Percentiles rank a stretch among this genome's conserved stretches.
Conservation (phyloP, 441 rosid genomes). For the Melastoma candidum region DNA sequence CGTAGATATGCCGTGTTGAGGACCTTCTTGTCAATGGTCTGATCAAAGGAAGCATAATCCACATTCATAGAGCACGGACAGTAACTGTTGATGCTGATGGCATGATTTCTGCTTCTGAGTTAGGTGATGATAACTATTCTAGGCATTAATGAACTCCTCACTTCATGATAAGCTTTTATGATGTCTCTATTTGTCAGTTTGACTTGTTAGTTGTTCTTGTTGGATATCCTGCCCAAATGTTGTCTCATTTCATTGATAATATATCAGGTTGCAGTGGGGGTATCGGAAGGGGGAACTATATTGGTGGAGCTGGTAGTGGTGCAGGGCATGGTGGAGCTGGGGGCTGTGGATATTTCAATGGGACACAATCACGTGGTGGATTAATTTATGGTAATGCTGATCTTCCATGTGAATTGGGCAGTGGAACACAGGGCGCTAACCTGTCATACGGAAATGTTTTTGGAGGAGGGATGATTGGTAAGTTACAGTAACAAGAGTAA, state of each 20-base stretch:
- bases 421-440: conserved; percentile 88
- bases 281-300: conserved; percentile 78
- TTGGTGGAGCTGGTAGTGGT: conserved; percentile 93
- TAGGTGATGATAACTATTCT: conserved; percentile 41
- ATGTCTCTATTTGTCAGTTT: conserved; percentile 3
- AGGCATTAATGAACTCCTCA: conserved; percentile 2
- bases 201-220: conserved; percentile 6
- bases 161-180: not conserved
- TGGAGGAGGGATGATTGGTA: conserved; percentile 99
- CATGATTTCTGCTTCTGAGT: conserved; percentile 70
- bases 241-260: conserved; percentile 15
- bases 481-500: conserved; percentile 1
- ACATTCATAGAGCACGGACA: conserved; percentile 87
- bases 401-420: conserved; percentile 97
- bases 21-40: conserved; percentile 86
- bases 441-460: conserved; percentile 48
- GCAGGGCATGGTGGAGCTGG: conserved; percentile 99
- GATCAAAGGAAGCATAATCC: conserved; percentile 85
- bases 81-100: conserved; percentile 65
- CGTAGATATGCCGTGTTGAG: conserved; percentile 94
- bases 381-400: conserved; percentile 74
- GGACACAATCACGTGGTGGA: conserved; percentile 79
- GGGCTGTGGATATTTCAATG: conserved; percentile 88
- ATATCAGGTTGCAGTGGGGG: conserved; percentile 89
- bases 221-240: conserved; percentile 5